phyloP scores from a whole-genome alignment of 2,329 filamentous ascomycete genomes.

The Beauveria rudraprayagi region DNA sequence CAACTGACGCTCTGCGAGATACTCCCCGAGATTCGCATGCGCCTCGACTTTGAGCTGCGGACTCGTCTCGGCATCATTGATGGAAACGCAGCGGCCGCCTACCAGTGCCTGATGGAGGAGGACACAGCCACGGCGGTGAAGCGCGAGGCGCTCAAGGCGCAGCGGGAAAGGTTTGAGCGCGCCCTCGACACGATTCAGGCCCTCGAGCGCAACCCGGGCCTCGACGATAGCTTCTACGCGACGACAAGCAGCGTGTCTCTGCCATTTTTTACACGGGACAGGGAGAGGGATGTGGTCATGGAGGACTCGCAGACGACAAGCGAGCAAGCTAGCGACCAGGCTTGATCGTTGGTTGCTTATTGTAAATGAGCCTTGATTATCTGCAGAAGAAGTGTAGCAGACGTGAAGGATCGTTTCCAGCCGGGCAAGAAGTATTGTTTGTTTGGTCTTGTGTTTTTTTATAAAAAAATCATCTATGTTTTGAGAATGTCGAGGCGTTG shows the following conservation, averaged over 20 bases:
- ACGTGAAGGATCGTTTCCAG: background rate
- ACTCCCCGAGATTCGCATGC: conserved; percentile 34
- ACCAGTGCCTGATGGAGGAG: conserved; percentile 40
- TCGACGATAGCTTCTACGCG: conserved; percentile 13
- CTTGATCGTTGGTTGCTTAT: background rate
- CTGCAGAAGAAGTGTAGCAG: background rate
- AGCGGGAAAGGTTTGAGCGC: conserved; percentile 37
- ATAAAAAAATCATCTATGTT: background rate
- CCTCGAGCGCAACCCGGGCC: conserved; percentile 29
- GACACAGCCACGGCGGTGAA: conserved; percentile 34
- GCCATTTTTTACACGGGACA: background rate
- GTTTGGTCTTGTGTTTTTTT: background rate
- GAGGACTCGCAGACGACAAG: conserved; percentile 9
- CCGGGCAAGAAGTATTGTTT: background rate
- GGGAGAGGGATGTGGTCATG: background rate
- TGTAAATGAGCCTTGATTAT: background rate
- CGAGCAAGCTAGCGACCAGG: conserved; percentile 1
- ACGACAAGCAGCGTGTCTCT: background rate
- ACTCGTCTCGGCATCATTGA: conserved; percentile 33
- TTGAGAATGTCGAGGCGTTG: background rate
- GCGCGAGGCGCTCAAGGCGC: conserved; percentile 33
- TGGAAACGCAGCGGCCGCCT: conserved; percentile 22
- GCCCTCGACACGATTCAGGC: conserved; percentile 38
- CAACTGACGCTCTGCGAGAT: conserved; percentile 41
- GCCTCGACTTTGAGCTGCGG: conserved; percentile 36